Evolutionary conservation across 345 rosid genomes (phyloP).

Genomic region (Viola odorata): DNA sequence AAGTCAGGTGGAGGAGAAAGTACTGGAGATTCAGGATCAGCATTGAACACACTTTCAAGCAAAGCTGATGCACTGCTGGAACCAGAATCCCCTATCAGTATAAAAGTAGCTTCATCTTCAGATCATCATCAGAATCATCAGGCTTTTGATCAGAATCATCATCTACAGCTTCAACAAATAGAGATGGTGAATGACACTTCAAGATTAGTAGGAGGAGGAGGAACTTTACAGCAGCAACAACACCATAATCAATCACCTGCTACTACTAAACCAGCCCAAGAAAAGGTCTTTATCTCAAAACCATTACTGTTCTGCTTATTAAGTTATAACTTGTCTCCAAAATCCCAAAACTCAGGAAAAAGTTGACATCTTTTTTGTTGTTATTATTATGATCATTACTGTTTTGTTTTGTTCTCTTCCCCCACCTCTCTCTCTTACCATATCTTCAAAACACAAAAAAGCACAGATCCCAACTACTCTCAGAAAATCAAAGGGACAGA

Average conservation of each 20-base stretch:
- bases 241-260: slow-evolving; percentile 41
- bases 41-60: slow-evolving; percentile 58
- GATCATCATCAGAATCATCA: slow-evolving; percentile 30
- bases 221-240: slow-evolving; percentile 26
- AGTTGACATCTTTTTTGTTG: slow-evolving; percentile 29
- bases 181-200: slow-evolving; percentile 47
- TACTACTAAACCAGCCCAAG: slow-evolving; percentile 53
- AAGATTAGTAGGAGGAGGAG: slow-evolving; percentile 29
- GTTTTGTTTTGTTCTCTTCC: slow-evolving; percentile 10
- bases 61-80: slow-evolving; percentile 56
- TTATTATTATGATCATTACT: slow-evolving; percentile 29
- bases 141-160: slow-evolving; percentile 37
- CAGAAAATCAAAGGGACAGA: slow-evolving; percentile 36
- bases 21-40: slow-evolving; percentile 89
- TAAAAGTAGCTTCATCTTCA: slow-evolving; percentile 37
- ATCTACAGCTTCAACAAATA: slow-evolving; percentile 28
- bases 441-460: slow-evolving; percentile 28
- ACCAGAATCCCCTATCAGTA: slow-evolving; percentile 80
- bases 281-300: slow-evolving; percentile 51
- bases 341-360: slow-evolving; percentile 41
- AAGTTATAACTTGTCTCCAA: slow-evolving; percentile 4
- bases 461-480: slow-evolving; percentile 46
- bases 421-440: slow-evolving; percentile 18
- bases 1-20: slow-evolving; percentile 56
- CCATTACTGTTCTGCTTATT: slow-evolving; percentile 14